Conservation (phyloP, 495 filamentous ascomycete species). For the Hyaloscypha variabilis region DNA sequence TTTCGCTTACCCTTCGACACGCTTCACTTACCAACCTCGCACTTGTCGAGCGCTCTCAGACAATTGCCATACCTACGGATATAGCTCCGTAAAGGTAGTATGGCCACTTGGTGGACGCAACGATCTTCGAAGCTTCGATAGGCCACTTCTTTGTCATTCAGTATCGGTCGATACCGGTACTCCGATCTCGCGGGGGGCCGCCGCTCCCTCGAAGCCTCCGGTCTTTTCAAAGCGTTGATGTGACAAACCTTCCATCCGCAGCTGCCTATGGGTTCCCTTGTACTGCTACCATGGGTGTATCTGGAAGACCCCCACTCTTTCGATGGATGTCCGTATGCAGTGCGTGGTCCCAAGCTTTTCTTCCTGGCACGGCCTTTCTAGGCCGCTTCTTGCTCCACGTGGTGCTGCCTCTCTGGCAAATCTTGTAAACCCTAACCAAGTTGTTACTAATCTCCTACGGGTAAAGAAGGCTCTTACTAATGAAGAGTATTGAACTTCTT, state of each 20-base stretch:
- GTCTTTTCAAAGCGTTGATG: too few relatives aligned
- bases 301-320: background rate
- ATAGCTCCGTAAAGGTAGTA: background rate
- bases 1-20: background rate
- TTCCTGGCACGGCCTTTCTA: background rate
- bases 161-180: too few relatives aligned
- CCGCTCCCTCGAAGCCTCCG: too few relatives aligned
- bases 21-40: background rate
- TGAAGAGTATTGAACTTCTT: too few relatives aligned
- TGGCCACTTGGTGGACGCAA: too few relatives aligned
- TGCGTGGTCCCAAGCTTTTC: too few relatives aligned
- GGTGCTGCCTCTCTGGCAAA: background rate
- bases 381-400: background rate
- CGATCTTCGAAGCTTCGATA: too few relatives aligned
- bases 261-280: background rate
- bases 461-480: too few relatives aligned
- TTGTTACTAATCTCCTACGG: background rate
- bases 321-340: too few relatives aligned
- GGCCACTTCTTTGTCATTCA: background rate
- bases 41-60: background rate
- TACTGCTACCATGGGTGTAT: background rate
- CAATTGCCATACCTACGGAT: background rate
- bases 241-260: background rate
- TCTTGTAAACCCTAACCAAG: background rate
- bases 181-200: background rate